Evolutionary conservation across 805 yeast genomes (phyloP).

Genomic region (Yamadazyma endophytica): DNA sequence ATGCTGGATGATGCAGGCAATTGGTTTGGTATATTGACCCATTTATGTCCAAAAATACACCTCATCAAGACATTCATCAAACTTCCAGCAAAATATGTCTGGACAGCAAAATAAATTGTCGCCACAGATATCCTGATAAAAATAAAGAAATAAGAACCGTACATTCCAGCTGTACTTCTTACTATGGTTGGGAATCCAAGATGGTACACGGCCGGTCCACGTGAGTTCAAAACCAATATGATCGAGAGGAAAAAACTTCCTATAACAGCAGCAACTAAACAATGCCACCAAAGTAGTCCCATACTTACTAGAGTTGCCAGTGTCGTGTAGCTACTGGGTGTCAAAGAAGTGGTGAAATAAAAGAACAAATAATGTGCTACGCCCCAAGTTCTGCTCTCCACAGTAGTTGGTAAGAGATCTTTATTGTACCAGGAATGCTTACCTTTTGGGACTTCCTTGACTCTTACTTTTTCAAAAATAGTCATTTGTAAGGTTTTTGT

Average conservation of each 20-base stretch:
- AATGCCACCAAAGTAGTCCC: slow-evolving; percentile 7
- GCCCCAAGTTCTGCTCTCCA: slow-evolving; percentile 5
- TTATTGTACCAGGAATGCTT: slow-evolving; percentile 7
- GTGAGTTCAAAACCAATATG: slow-evolving; percentile 4
- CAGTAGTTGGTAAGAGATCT: slow-evolving; percentile 5
- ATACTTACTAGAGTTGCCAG: slow-evolving; percentile 4
- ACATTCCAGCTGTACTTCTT: slow-evolving; percentile 6
- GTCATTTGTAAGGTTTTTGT: too few species aligned
- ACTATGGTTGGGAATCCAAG: slow-evolving; percentile 7
- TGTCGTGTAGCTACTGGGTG: slow-evolving; percentile 4
- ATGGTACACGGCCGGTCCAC: slow-evolving; percentile 7
- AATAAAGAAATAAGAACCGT: slow-evolving; percentile 6
- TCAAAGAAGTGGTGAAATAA: slow-evolving; percentile 7
- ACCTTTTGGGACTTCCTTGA: neutral
- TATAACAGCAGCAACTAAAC: slow-evolving; percentile 5
- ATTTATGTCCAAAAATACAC: slow-evolving; percentile 6
- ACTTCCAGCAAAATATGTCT: slow-evolving; percentile 5
- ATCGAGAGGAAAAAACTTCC: slow-evolving; percentile 6
- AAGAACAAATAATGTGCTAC: slow-evolving; percentile 5
- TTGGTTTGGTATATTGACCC: slow-evolving; percentile 4
- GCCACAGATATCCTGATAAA: slow-evolving; percentile 6
- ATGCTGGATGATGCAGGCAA: slow-evolving; percentile 2
- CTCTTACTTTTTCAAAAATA: neutral
- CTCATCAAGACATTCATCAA: slow-evolving; percentile 6
- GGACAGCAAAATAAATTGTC: slow-evolving; percentile 6